Base-by-base conservation (phyloP, 2,329 filamentous ascomycete genomes). In the Aureobasidium sp. region DNA sequence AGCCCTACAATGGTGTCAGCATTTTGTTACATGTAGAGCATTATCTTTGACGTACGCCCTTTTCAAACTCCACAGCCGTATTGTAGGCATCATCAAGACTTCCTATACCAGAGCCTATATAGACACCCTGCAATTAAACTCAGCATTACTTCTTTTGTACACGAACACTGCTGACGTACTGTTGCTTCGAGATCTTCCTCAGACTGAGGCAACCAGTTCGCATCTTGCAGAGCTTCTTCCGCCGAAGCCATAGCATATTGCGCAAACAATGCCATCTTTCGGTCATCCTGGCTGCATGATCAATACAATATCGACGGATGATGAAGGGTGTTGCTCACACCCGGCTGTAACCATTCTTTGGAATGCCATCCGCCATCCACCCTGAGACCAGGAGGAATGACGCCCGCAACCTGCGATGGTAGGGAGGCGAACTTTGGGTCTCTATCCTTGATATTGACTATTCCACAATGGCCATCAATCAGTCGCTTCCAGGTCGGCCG, bases 51-150 rank as follows among this genome's bases (percentile, higher is more conserved):
- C 85, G 75, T 76, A 93, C 90, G 62, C 85, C 85, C 74, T 84
- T 80, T 36, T 89, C 81, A 71, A 89, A 96, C 1, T 84, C 85
- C 54, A 96, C 70, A 62, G 89, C 90, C 2, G 91, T 95, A 64
- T 87, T 81, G 74, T 95, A 97, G 9, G 96, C 86, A 68, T 96
- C 91, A 44, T 96, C 89, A 42, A 99, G 81, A 69, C 94, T 97
- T 16, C 94, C 94, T 68, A 99, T 97, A 1, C 94, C 94, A 66
- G 93, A 97, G 2, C 94, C 94, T 44, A 99, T 81, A 69, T 93
- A 96, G 1, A 99, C 89, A 0, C 94, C 94, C 83, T 84, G 63
- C 47, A 13, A 32, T 7, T 7, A 42, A n/a, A 15, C 13, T 65
- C 47, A 64, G 45, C 6, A 44, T 45, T n/a, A 5, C 30, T 2